phyloP scores from a whole-genome alignment of 495 filamentous ascomycete species.

The Neurospora sp. region DNA sequence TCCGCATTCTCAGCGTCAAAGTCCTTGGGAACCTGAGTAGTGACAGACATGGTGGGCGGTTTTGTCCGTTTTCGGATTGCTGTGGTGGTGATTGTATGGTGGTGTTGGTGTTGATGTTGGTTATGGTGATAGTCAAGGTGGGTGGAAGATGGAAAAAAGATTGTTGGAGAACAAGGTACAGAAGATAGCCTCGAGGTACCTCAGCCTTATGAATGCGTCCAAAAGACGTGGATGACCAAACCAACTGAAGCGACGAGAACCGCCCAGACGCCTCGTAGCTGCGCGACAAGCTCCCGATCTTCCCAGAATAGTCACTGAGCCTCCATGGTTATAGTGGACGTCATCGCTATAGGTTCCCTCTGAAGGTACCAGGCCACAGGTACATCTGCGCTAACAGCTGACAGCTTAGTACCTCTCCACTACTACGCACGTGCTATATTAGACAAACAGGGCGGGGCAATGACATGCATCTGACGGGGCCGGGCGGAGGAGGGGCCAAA shows the following conservation, averaged over 20 bases:
- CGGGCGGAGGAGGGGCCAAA: neutral
- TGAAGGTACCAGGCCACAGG: neutral
- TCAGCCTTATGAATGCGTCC: neutral
- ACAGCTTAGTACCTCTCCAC: too few species aligned
- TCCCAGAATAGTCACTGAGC: neutral
- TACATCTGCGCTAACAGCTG: neutral
- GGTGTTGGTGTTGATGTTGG: neutral
- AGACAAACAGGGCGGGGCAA: neutral
- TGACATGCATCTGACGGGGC: neutral
- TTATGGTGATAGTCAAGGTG: neutral
- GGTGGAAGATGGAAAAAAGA: neutral
- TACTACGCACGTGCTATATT: neutral
- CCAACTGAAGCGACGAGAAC: neutral
- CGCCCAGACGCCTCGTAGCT: neutral
- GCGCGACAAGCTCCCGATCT: neutral
- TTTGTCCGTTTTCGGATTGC: neutral
- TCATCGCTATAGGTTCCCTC: neutral
- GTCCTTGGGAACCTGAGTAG: conserved; percentile 19
- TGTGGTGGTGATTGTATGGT: neutral
- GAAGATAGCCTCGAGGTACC: neutral
- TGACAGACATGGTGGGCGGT: neutral
- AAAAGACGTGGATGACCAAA: neutral
- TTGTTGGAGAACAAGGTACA: neutral
- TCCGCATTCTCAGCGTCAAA: conserved; percentile 39
- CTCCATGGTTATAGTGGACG: neutral